A percentile compares a stretch with the other conserved stretches of the same genome.
phyloP scores from a whole-genome alignment of 352 stramenopile genomes.

The Pythium sp. region DNA sequence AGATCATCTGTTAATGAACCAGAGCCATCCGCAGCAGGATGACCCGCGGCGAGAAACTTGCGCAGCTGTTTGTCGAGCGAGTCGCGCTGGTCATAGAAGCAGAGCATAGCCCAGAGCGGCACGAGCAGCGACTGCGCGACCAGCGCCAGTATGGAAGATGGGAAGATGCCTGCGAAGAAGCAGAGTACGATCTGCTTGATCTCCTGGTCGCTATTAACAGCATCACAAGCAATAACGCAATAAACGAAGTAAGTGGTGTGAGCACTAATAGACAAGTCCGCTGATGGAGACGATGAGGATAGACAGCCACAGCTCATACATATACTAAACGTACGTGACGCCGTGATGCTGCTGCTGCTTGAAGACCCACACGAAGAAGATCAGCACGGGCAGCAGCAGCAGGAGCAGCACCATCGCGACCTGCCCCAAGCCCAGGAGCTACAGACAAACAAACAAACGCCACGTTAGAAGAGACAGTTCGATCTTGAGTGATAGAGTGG shows the following conservation, averaged over 20 bases:
- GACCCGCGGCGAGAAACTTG: slow-evolving; percentile 21
- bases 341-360: slow-evolving; percentile 45
- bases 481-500: not conserved
- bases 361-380: slow-evolving; percentile 37
- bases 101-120: slow-evolving; percentile 37
- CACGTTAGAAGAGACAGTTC: not conserved
- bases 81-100: slow-evolving; percentile 55
- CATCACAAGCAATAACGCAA: not conserved
- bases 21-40: not conserved
- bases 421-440: slow-evolving; percentile 31
- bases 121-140: slow-evolving; percentile 36
- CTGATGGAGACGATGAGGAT: too few species aligned
- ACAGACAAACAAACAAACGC: not conserved
- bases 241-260: not conserved
- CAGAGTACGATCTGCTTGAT: slow-evolving; percentile 53
- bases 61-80: slow-evolving; percentile 42
- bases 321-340: slow-evolving; percentile 32
- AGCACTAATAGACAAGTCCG: not conserved
- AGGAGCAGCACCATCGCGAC: slow-evolving; percentile 28
- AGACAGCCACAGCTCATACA: too few species aligned
- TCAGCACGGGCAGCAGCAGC: slow-evolving; percentile 26
- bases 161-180: slow-evolving; percentile 54
- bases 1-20: not conserved
- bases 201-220: slow-evolving; percentile 48
- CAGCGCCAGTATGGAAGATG: slow-evolving; percentile 37